Base-by-base conservation (phyloP, 257 asterid species). In the Solanum habrochaites region DNA sequence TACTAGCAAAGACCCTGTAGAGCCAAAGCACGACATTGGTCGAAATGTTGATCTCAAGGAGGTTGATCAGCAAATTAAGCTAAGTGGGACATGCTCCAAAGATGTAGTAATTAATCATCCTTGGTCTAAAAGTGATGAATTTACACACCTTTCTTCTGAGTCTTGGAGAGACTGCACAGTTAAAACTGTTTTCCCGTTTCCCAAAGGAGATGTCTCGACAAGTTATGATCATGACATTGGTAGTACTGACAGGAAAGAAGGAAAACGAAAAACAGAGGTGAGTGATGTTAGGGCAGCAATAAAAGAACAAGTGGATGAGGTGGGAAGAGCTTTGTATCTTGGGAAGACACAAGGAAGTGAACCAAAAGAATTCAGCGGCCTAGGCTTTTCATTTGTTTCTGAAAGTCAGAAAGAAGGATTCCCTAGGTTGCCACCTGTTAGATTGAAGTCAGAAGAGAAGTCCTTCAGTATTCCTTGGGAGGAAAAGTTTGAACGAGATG, bases 391-490 rank as follows among this genome's bases (percentile, higher is more conserved):
- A 73, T 91, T 87, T 90, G 89, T 91, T 32, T 70, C 92, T 2
- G 99, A 94, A 88, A 94, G 88, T 88, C 96, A 91, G 82, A 93
- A 91, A 93, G 99, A 96, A 91, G 98, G 95, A 91, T 90, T 95
- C 73, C 99, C 99, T 60, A 93, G 99, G 90, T 88, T 97, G 69
- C 92, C 98, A 66, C 99, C 98, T 71, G 98, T 97, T 85, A 94
- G 93, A 84, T 97, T 97, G 85, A 97, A 97, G 90, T 93, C 98
- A 64, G 98, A 95, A 89, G 98, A 93, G 88, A 97, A 93, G 91
- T 56, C 98, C 62, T 93, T 93, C 90, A 94, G 85, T 90, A 91
- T 94, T 89, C 97, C 91, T 27, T 95, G 99, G 98, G 99, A 95
- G 87, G 96, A 95, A 88, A 97, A 93, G 87, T 92, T 93, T 86